These are phyloP conservation scores for Irpex sp. DNA, from an alignment of 1,284 basidiomycete species.

Conservation along the genomic window DNA sequence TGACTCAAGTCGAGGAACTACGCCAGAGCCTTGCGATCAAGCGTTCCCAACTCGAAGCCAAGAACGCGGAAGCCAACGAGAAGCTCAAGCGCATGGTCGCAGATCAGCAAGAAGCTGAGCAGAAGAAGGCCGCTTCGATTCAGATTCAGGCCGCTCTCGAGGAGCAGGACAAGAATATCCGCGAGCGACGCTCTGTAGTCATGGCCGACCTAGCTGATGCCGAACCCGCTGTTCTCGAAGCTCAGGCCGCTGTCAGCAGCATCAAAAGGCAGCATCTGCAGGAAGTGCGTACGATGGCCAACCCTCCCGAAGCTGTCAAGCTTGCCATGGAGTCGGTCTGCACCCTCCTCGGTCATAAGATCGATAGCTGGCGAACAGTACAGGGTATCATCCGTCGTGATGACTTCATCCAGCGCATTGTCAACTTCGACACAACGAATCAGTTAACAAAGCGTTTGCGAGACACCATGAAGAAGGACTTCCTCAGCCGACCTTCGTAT, in stretches of 20 bases:
- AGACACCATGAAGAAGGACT: slow-evolving; percentile 92
- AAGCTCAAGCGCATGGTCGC: slow-evolving; percentile 98
- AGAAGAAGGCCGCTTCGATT: slow-evolving; percentile 95
- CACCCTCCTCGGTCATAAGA: slow-evolving; percentile 94
- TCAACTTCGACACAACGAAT: slow-evolving; percentile 91
- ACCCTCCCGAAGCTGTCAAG: slow-evolving; percentile 97
- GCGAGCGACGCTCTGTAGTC: slow-evolving; percentile 83
- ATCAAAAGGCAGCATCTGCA: slow-evolving; percentile 97
- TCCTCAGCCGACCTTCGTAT: slow-evolving; percentile 85
- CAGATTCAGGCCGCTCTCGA: slow-evolving; percentile 92
- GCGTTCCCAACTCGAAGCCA: slow-evolving; percentile 87
- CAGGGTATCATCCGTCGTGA: slow-evolving; percentile 96
- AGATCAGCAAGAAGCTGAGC: slow-evolving; percentile 97
- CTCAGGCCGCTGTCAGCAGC: slow-evolving; percentile 91
- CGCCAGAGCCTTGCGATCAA: slow-evolving; percentile 95
- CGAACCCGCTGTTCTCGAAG: slow-evolving; percentile 94
- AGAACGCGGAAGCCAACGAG: slow-evolving; percentile 93
- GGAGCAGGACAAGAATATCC: slow-evolving; percentile 87
- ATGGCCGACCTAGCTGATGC: slow-evolving; percentile 96
- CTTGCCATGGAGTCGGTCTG: slow-evolving; percentile 99
- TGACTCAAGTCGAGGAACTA: slow-evolving; percentile 93
- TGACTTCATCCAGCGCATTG: slow-evolving; percentile 95
- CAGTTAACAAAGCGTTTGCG: slow-evolving; percentile 90
- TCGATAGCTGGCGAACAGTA: slow-evolving; percentile 95
- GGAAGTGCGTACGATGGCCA: slow-evolving; percentile 98